Conservation (phyloP, 306 rosid species). For the Luffa acutangula region DNA sequence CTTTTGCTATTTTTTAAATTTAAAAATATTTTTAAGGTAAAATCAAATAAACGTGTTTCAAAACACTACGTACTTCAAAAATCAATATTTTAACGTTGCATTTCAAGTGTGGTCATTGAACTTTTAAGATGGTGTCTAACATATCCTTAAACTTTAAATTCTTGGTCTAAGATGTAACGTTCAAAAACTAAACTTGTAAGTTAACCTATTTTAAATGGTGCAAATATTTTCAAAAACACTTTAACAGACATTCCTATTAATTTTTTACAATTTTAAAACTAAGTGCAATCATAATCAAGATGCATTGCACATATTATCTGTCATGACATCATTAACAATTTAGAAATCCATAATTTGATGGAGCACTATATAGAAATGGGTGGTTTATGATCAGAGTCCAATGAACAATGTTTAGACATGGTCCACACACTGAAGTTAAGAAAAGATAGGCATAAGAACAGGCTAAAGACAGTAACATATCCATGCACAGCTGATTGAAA, state of each 20-base stretch:
- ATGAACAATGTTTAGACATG: neutral
- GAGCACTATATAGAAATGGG: neutral
- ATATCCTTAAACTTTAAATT: no score
- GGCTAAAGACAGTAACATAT: neutral
- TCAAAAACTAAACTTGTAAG: no score
- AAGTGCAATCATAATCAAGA: neutral
- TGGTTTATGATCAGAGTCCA: neutral
- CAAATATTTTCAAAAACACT: neutral
- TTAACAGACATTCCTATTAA: neutral
- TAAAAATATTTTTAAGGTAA: neutral
- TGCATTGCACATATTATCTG: neutral
- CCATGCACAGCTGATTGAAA: conserved; percentile 14
- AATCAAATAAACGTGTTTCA: neutral
- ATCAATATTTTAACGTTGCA: no score
- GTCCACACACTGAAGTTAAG: conserved; percentile 2
- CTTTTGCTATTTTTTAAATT: neutral
- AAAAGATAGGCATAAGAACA: neutral
- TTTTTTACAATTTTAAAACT: neutral
- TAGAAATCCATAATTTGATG: neutral
- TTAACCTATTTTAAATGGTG: no score
- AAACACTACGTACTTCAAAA: neutral
- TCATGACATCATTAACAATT: neutral
- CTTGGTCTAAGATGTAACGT: neutral
- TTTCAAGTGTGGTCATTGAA: no score
- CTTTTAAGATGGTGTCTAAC: no score